Percentiles rank a stretch among this genome's conserved stretches.
Conservation (phyloP, 2,329 filamentous ascomycete genomes). For the Cytospora chrysosperma region DNA sequence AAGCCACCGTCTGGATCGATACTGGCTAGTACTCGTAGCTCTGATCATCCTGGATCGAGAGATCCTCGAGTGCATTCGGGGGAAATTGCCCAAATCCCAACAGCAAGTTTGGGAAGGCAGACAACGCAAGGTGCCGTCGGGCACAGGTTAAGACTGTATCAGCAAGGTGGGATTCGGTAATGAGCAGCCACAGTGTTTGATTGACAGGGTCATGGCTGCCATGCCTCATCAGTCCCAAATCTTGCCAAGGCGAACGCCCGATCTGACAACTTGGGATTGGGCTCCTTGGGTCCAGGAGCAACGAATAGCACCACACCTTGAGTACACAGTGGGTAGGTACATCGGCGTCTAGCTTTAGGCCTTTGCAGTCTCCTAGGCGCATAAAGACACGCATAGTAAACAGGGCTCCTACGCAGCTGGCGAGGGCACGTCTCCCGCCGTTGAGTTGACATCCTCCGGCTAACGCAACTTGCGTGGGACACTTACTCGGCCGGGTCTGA, state of each 20-base stretch:
- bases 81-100: constrained; percentile 14
- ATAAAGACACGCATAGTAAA: neutral
- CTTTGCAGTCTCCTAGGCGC: neutral
- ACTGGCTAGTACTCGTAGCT: constrained; percentile 16
- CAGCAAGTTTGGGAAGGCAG: constrained; percentile 4
- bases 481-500: neutral
- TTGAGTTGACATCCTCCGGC: neutral
- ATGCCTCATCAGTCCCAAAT: neutral
- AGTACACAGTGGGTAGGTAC: neutral
- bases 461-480: neutral
- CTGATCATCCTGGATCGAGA: neutral
- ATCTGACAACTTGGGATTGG: neutral
- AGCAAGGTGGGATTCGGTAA: neutral
- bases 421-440: neutral
- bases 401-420: neutral
- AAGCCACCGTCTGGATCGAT: constrained; percentile 12
- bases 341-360: neutral
- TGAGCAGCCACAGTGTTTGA: constrained; percentile 12
- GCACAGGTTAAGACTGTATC: neutral
- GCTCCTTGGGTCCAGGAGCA: neutral
- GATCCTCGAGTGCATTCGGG: neutral
- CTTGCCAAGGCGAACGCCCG: neutral
- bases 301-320: neutral
- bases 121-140: neutral
- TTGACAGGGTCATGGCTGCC: constrained; percentile 14